Percentiles rank a stretch among this genome's conserved stretches.
Conservation (phyloP, 23 red algal species). For the Gracilaria gracilis region DNA sequence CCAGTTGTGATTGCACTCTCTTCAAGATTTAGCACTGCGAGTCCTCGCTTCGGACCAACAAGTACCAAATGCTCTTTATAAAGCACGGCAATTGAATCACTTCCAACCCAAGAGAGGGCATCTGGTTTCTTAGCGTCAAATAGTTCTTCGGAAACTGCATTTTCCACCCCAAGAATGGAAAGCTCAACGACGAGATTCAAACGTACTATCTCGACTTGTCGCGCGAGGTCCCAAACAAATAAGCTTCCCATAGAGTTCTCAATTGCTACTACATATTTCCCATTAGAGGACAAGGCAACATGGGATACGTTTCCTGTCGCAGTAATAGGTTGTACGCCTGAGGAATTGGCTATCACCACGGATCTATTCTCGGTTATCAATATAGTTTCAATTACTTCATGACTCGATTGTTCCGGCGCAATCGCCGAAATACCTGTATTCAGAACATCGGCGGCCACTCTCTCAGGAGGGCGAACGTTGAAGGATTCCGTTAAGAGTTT, state of each 20-base stretch:
- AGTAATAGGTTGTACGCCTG: constrained; percentile 5
- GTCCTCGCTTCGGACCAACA: constrained; percentile 62
- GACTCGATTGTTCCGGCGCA: constrained; percentile 11
- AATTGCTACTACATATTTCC: constrained; percentile 38
- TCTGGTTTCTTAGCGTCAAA: constrained; percentile 54
- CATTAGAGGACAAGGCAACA: constrained; percentile 39
- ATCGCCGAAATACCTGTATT: constrained; percentile 26
- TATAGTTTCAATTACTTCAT: constrained; percentile 29
- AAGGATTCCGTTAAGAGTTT: constrained; percentile 11
- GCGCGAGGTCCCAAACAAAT: constrained; percentile 30
- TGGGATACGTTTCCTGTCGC: constrained; percentile 26
- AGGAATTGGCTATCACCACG: constrained; percentile 18
- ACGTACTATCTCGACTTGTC: constrained; percentile 37
- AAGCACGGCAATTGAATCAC: constrained; percentile 60
- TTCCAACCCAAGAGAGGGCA: constrained; percentile 62
- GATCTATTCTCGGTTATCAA: constrained; percentile 39
- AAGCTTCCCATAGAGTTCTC: constrained; percentile 41
- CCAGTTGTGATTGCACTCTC: constrained; percentile 29
- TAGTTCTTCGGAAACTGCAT: constrained; percentile 29
- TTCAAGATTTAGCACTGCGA: constrained; percentile 45
- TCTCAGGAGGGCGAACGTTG: constrained; percentile 39
- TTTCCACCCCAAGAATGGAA: constrained; percentile 44
- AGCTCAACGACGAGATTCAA: constrained; percentile 58
- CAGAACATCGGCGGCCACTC: not conserved
- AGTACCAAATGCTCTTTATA: constrained; percentile 65